phyloP scores from a whole-genome alignment of 2,329 filamentous ascomycete species.

The Fusarium mexicanum region DNA sequence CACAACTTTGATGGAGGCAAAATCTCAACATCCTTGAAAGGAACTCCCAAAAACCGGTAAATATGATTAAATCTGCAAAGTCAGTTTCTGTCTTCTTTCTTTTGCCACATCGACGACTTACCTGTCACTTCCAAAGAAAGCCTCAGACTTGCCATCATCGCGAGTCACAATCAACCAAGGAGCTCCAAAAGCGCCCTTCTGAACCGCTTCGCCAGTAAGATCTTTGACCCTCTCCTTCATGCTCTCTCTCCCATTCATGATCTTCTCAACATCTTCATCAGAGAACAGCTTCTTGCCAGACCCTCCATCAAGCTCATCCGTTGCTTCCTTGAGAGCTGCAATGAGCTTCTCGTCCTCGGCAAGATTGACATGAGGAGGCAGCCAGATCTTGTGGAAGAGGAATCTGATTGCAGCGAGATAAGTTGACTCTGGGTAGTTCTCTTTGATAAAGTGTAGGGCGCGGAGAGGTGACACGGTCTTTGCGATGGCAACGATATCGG shows the following conservation, averaged over 20 bases:
- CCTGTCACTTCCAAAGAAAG: constrained; percentile 83
- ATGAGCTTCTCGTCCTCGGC: constrained; percentile 65
- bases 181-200: constrained; percentile 76
- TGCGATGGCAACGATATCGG: constrained; percentile 55
- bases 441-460: constrained; percentile 73
- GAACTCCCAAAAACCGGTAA: constrained; percentile 72
- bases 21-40: constrained; percentile 62
- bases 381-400: constrained; percentile 71
- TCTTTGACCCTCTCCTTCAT: constrained; percentile 59
- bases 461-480: constrained; percentile 68
- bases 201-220: constrained; percentile 69
- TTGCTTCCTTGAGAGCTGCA: constrained; percentile 48
- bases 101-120: constrained; percentile 24
- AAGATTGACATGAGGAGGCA: constrained; percentile 66
- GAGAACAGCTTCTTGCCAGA: constrained; percentile 55
- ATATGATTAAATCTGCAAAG: constrained; percentile 71
- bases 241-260: constrained; percentile 63
- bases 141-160: constrained; percentile 65
- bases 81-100: background rate
- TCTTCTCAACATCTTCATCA: constrained; percentile 60
- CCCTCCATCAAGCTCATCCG: constrained; percentile 38
- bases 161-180: constrained; percentile 80
- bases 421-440: constrained; percentile 56
- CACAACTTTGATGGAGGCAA: constrained; percentile 51
- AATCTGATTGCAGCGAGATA: constrained; percentile 65